These are phyloP conservation scores for Mitragyna speciosa DNA, from an alignment of 257 asterid species.

Conservation along the genomic window DNA sequence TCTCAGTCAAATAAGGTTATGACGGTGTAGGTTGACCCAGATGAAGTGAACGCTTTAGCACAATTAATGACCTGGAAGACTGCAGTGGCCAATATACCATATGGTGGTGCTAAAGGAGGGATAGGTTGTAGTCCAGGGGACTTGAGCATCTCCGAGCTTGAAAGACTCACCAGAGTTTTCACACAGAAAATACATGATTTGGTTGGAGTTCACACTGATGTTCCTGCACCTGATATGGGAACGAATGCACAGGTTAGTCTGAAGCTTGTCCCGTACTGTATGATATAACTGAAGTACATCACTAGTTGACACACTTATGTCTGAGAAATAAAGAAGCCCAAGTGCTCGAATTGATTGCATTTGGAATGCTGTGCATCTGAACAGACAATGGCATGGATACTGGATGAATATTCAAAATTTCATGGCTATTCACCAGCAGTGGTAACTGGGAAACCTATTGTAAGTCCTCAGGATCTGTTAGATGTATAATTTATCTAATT, in stretches of 20 bases:
- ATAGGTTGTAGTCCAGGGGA: constrained; percentile 83
- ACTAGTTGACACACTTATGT: not conserved
- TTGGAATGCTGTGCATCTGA: not conserved
- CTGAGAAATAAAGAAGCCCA: not conserved
- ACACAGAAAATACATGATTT: constrained; percentile 65
- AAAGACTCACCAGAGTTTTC: constrained; percentile 59
- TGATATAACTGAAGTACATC: not conserved
- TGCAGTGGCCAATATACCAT: constrained; percentile 93
- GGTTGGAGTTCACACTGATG: constrained; percentile 57
- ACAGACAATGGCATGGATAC: constrained; percentile 77
- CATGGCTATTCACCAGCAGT: constrained; percentile 72
- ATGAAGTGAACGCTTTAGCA: constrained; percentile 92
- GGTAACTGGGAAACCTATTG: constrained; percentile 66
- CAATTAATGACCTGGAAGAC: constrained; percentile 99
- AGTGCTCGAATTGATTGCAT: not conserved
- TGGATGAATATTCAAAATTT: constrained; percentile 69
- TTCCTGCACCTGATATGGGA: constrained; percentile 82
- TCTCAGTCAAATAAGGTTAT: not conserved
- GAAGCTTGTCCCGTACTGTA: not conserved
- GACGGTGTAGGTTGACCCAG: constrained; percentile 71
- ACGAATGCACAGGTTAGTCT: constrained; percentile 47
- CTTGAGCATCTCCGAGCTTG: constrained; percentile 69
- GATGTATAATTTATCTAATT: not conserved
- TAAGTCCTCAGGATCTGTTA: constrained; percentile 23
- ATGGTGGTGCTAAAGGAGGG: constrained; percentile 98